Base-by-base conservation (phyloP, 495 filamentous ascomycete species). In the Annulohypoxylon maeteangense region DNA sequence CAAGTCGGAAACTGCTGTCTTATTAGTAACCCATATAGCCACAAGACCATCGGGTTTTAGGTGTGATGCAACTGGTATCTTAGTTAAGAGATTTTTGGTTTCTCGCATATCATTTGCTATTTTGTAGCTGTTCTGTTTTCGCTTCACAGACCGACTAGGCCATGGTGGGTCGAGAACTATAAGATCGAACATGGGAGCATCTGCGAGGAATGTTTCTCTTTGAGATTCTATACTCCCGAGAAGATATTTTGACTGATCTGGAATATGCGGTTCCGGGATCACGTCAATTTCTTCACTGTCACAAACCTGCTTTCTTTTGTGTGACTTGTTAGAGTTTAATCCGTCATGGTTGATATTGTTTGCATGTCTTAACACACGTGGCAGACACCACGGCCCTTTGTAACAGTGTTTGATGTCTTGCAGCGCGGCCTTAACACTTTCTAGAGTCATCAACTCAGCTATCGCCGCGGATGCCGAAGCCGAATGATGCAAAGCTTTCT, bases 101-200 rank as follows among this genome's bases (percentile, higher is more conserved):
- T 81, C 80, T 42, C 77, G 70, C 12, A 81, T 70, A 32, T 77
- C 75, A 7, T 81, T 71, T 11, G 84, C 81, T n/a, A 87, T 90
- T 1, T 75, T 68, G 78, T 98, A 98, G 20, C 79, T 70, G 18
- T 86, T 83, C 12, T 80, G 79, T 55, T 90, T 90, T 16, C 94
- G 88, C 57, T 86, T 86, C 8, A 90, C 95, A 22, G 93, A 97
- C n/a, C 87, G 86, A 75, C 97, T 98, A 1, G 93, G 90, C 95
- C 95, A 99, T 2, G 95, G 95, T 18, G 95, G 95, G 76, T 98
- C 95, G 7, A 98, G 85, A 23, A 97, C 78, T 50, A 98, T 87
- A 38, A 97, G 81, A 75, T 95, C 85, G 80, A 97, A 97, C 58
- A 81, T 79, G 23, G 81, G 81, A 12, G 81, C 77, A 14, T 66